Evolutionary conservation across 306 rosid genomes (phyloP).

Genomic region (Alnus rubra): DNA sequence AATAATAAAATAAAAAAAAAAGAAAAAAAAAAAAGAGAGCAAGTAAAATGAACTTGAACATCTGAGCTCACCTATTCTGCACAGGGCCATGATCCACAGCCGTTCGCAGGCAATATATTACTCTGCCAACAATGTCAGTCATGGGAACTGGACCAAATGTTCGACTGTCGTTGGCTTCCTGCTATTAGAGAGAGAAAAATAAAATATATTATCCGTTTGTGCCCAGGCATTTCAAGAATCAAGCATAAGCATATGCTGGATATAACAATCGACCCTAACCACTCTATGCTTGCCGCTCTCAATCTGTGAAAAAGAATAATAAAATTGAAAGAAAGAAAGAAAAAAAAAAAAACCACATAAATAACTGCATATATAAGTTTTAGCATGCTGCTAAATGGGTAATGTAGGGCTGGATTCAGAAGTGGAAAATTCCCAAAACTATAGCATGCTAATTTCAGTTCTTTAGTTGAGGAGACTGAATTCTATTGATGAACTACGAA

Average conservation of each 20-base stretch:
- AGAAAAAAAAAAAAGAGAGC: no score
- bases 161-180: conserved; percentile 94
- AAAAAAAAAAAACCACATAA: background rate
- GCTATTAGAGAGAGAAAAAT: conserved; percentile 35
- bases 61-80: conserved; percentile 67
- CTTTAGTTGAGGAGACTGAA: background rate
- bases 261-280: conserved; percentile 17
- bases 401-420: background rate
- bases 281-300: conserved; percentile 8
- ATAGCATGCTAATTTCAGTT: background rate
- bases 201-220: conserved; percentile 4
- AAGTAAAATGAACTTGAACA: conserved; percentile 10
- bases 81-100: conserved; percentile 97
- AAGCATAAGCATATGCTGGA: conserved; percentile 1
- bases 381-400: conserved; percentile 13
- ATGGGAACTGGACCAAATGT: conserved; percentile 85
- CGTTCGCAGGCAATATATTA: conserved; percentile 76
- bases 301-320: background rate
- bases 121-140: conserved; percentile 89
- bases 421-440: background rate
- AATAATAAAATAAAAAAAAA: background rate
- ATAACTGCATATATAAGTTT: conserved; percentile 1
- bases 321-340: conserved; percentile 7
- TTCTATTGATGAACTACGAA: background rate
- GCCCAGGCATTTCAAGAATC: conserved; percentile 16